Conservation (phyloP, 345 rosid species). For the Rhizophora apiculata region DNA sequence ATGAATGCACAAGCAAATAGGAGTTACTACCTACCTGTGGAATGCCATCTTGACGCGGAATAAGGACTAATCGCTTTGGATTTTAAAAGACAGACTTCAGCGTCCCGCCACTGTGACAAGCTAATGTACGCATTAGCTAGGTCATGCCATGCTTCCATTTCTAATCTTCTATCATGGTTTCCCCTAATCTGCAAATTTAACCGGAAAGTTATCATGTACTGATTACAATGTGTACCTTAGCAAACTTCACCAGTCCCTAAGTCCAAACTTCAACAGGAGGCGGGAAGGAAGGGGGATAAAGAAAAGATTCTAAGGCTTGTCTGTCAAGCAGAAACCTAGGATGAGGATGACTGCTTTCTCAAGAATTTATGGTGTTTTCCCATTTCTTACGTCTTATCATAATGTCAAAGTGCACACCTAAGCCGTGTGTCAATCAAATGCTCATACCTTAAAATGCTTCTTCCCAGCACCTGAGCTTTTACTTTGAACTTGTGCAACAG, state of each 20-base stretch:
- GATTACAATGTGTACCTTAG: no score
- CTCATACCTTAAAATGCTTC: slow-evolving; percentile 51
- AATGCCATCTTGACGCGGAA: slow-evolving; percentile 59
- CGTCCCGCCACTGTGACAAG: slow-evolving; percentile 66
- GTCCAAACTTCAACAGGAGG: no score
- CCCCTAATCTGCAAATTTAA: slow-evolving; percentile 32
- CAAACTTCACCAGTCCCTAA: no score
- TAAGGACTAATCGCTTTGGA: slow-evolving; percentile 53
- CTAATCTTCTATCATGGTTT: slow-evolving; percentile 42
- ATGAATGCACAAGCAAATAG: no score
- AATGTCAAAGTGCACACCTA: no score
- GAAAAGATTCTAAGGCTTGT: no score
- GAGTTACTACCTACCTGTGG: slow-evolving; percentile 37
- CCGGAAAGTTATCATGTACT: background rate
- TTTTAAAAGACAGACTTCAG: slow-evolving; percentile 73
- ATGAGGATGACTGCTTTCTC: no score
- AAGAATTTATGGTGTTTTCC: no score
- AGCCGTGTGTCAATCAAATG: background rate
- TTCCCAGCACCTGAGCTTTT: slow-evolving; percentile 44
- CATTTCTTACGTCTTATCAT: no score
- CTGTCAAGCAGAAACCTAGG: no score
- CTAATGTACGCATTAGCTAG: slow-evolving; percentile 61
- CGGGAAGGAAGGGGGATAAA: no score
- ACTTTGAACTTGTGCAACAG: slow-evolving; percentile 62
- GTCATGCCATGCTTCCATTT: slow-evolving; percentile 76